Conservation (phyloP, 1,139 yeast species). For the Lodderomyces margitis region DNA sequence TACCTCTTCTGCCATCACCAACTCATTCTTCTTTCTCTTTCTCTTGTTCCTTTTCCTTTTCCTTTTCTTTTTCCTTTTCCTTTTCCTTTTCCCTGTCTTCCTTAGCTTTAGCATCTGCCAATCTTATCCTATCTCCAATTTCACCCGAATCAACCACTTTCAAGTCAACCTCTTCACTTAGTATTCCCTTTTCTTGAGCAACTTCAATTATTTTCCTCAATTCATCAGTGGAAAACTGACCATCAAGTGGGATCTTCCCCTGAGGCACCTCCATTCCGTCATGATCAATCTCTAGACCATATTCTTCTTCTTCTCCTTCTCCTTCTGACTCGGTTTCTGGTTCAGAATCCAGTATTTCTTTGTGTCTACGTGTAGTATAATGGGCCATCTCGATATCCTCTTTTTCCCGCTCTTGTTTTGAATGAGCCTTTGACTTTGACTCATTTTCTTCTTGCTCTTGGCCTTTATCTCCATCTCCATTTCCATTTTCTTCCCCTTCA, state of each 20-base stretch:
- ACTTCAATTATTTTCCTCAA: constrained; percentile 28
- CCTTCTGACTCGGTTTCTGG: constrained; percentile 3
- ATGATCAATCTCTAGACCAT: constrained; percentile 22
- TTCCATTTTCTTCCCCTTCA: not conserved
- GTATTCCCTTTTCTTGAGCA: constrained; percentile 32
- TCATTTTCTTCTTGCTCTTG: not conserved
- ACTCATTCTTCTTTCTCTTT: not conserved
- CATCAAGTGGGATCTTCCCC: constrained; percentile 42
- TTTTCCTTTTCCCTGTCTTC: not conserved
- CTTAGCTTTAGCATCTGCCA: constrained; percentile 7
- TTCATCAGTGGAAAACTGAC: constrained; percentile 40
- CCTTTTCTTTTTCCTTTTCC: not conserved
- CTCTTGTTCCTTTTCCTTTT: not conserved
- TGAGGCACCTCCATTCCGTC: constrained; percentile 40
- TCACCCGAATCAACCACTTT: constrained; percentile 24
- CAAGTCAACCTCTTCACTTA: constrained; percentile 27
- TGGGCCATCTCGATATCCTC: constrained; percentile 5
- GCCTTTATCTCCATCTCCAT: too few species aligned
- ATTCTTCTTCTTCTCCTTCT: not conserved
- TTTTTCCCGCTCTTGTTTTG: constrained; percentile 1
- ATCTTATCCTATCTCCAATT: constrained; percentile 17
- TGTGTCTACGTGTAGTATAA: not conserved
- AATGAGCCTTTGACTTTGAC: not conserved
- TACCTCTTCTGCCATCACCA: too few species aligned
- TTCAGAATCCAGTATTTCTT: not conserved